These are phyloP conservation scores for Penicillium sumatraense DNA, from an alignment of 2,329 filamentous ascomycete species.

Conservation along the genomic window DNA sequence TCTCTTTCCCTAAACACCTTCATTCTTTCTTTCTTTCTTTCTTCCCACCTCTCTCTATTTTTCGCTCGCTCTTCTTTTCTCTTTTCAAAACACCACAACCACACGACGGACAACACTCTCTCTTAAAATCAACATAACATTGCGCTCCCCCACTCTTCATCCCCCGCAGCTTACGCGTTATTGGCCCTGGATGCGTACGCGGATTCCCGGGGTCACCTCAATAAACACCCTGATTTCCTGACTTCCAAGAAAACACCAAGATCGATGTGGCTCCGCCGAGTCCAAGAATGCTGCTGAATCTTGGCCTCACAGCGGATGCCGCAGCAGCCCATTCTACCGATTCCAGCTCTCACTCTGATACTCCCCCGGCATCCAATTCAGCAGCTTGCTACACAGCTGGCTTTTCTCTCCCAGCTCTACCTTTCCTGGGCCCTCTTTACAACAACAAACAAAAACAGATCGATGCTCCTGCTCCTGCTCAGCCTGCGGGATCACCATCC, in stretches of 20 bases:
- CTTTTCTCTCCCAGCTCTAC: slow-evolving; percentile 31
- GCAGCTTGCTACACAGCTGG: slow-evolving; percentile 22
- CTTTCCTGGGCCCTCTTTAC: slow-evolving; percentile 30
- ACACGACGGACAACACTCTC: too few relatives aligned
- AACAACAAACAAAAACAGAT: slow-evolving; percentile 23
- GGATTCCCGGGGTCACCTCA: not conserved
- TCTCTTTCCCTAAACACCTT: not conserved
- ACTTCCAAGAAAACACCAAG: not conserved
- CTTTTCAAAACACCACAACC: too few relatives aligned
- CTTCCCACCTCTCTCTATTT: not conserved
- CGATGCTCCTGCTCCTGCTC: slow-evolving; percentile 17
- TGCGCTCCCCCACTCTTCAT: slow-evolving; percentile 7
- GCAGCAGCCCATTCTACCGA: slow-evolving; percentile 48
- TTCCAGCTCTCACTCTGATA: slow-evolving; percentile 26
- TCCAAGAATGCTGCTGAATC: slow-evolving; percentile 46
- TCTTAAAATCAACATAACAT: too few relatives aligned
- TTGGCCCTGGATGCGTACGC: slow-evolving; percentile 13
- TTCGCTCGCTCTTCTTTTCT: not conserved
- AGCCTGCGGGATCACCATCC: slow-evolving; percentile 19
- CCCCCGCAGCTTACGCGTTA: slow-evolving; percentile 22
- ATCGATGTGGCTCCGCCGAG: slow-evolving; percentile 28
- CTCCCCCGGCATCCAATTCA: slow-evolving; percentile 25
- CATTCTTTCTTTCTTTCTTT: not conserved
- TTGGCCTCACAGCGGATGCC: slow-evolving; percentile 50
- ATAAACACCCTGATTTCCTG: slow-evolving; percentile 1